Base-by-base conservation (phyloP, 2,329 filamentous ascomycete genomes). In the Penicillium brevicompactum region DNA sequence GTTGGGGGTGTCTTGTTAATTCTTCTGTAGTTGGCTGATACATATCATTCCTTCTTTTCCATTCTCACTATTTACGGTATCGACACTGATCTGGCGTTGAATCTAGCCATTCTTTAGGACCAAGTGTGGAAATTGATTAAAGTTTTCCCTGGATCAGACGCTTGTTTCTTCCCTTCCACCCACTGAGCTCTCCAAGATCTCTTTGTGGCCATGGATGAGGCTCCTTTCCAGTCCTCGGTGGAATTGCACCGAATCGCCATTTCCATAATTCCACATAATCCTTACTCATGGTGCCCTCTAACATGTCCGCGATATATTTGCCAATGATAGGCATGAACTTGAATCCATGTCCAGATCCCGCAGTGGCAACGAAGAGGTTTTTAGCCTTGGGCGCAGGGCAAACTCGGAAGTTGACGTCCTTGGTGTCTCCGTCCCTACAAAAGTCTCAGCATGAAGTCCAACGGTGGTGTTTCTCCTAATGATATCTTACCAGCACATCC, bases 401-500 rank as follows among this genome's bases (percentile, higher is more conserved):
- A 14, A 34, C 31, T 13, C 31, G 31, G 31, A 34, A 34, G 31
- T 34, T 34, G 31, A 34, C 31, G 31, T 34, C 31, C 31, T 34
- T 34, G 31, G 31, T 34, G 9, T 34, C 31, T 11, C 31, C 31
- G 13, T 34, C 31, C 31, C 31, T 34, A 14, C 1, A 34, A 5
- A 34, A 34, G 10, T 34, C 11, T 34, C 11, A 34, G 31, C 31
- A 34, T 13, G 9, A 11, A 10, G 31, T 11, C 13, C 31, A 34
- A 10, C 13, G 0, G 4, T 27, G 1, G 31, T 34, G 8, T 11
- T 34, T 34, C 9, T 11, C 13, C 10, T 5, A 10, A 14, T 34
- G 7, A 11, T 11, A 2, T 13, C 31, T 34, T 34, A 34, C 59
- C 57, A 60, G 41, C 55, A 60, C 3, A 60, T n/a, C 6, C 55